Base-by-base conservation (phyloP, 345 rosid genomes). In the Erucastrum elatum region DNA sequence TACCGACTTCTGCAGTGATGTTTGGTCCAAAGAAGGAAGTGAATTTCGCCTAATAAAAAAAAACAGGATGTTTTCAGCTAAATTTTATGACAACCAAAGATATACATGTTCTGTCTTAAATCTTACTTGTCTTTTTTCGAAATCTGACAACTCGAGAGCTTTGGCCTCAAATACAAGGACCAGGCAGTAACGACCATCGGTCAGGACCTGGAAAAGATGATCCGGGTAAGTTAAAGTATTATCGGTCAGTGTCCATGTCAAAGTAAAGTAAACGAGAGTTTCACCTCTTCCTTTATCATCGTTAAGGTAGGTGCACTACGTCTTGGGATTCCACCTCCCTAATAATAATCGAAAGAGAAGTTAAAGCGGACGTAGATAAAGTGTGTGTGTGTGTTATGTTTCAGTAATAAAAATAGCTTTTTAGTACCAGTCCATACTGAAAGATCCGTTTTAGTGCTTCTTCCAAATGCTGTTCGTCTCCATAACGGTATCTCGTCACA, bases 401-500 rank as follows among this genome's bases (percentile, higher is more conserved):
- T 39, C 46, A 39, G 46, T 39, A 56, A 8, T 11, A 16, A 62
- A 29, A 59, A 56, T 55, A 61, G 72, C 88, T 83, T 21, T 21
- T 21, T 85, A 39, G 46, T 39, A 94, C 98, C 95, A 74, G 86
- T 72, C 97, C 97, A 83, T 87, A 92, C 81, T 90, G 97, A 82
- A 94, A 94, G 73, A 92, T 92, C 44, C 97, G 88, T 79, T 91
- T 90, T 65, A 92, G 80, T 29, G 98, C 98, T 80, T 94, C 98
- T 7, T 92, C 98, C 87, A 92, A 83, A 83, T 91, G 98, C 76
- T 94, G 98, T 83, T 94, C 98, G 66, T 94, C 98, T 75, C 98
- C 97, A 72, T 94, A 94, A 12, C 97, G 91, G 63, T 79, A 94
- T 88, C 98, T 85, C 21, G 80, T 92, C 68, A 92, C 98, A 88